These are phyloP conservation scores for Candida gigantensis DNA, from an alignment of 1,139 yeast genomes.

Conservation along the genomic window DNA sequence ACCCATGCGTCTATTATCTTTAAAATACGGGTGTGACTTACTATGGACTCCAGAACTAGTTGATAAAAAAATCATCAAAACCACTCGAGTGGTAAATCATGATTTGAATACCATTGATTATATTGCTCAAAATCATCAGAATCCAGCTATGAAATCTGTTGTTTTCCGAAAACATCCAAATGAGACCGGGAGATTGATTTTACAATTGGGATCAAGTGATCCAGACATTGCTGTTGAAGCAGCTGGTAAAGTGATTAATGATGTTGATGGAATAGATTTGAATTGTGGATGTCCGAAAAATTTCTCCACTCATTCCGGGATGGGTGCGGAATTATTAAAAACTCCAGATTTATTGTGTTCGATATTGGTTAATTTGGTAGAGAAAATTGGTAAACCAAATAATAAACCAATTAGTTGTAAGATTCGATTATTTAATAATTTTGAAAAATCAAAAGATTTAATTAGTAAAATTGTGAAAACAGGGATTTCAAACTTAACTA, in stretches of 20 bases:
- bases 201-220: constrained; percentile 87
- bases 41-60: constrained; percentile 97
- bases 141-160: constrained; percentile 24
- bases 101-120: constrained; percentile 63
- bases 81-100: constrained; percentile 61
- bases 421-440: constrained; percentile 68
- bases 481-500: constrained; percentile 81
- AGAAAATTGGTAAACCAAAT: constrained; percentile 75
- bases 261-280: constrained; percentile 90
- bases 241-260: constrained; percentile 73
- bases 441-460: constrained; percentile 58
- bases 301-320: constrained; percentile 85
- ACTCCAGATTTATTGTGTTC: constrained; percentile 78
- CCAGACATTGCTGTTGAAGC: constrained; percentile 87
- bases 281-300: constrained; percentile 97
- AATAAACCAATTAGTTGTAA: constrained; percentile 86
- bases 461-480: constrained; percentile 69
- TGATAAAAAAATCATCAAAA: constrained; percentile 76
- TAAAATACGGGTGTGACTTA: constrained; percentile 85
- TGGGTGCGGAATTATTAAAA: constrained; percentile 90
- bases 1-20: constrained; percentile 78
- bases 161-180: constrained; percentile 74
- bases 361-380: constrained; percentile 67
- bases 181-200: constrained; percentile 58
- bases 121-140: constrained; percentile 28